Evolutionary conservation across 202 grass and related monocot species (phyloP), one percentile per base, ranked within the genome.

Genomic region (Setaria italica): DNA sequence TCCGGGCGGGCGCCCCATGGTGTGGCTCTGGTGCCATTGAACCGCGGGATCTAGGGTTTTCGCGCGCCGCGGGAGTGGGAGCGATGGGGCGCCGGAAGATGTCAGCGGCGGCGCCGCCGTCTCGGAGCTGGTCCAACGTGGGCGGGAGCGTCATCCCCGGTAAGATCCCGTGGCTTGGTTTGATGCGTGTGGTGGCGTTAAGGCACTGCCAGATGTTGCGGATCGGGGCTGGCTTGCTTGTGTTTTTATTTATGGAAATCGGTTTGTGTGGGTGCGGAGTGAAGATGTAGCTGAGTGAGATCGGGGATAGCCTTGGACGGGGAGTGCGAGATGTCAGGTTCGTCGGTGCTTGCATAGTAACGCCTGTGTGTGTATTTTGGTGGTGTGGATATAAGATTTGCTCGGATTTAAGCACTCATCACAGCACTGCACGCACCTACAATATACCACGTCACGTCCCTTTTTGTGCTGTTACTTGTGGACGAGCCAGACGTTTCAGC

Each of bases 41-140:
- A 50, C 71, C 2, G 82, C 82, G 77, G 72, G 82, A 91, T 91
- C 82, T 91, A 91, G 85, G 85, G 82, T 91, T 91, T 86, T 53
- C 69, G 69, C 30, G 82, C 77, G 77, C 10, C 54, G 57, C 65
- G 67, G 85, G 56, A 41, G 21, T 48, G 33, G 77, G 32, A 37
- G 77, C n/a, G 82, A 91, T 85, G 85, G 82, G 89, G 64, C 85
- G 85, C 50, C 56, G 77, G 82, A 88, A 85, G 72, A 57, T 30
- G 67, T 59, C 67, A 17, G 56, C 71, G 76, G 65, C 89, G 53
- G 78, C 82, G 30, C 43, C 48, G 48, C 70, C 79, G 42, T 58
- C 80, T 10, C 62, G 89, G 55, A 67, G 81, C 46, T 85, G 70
- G 30, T 77, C 81, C 9, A 91, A 60, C 57, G 72, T 47, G 4